Evolutionary conservation across 345 rosid genomes (phyloP), one percentile per base, ranked within the genome.

Genomic region (Kandelia obovata): DNA sequence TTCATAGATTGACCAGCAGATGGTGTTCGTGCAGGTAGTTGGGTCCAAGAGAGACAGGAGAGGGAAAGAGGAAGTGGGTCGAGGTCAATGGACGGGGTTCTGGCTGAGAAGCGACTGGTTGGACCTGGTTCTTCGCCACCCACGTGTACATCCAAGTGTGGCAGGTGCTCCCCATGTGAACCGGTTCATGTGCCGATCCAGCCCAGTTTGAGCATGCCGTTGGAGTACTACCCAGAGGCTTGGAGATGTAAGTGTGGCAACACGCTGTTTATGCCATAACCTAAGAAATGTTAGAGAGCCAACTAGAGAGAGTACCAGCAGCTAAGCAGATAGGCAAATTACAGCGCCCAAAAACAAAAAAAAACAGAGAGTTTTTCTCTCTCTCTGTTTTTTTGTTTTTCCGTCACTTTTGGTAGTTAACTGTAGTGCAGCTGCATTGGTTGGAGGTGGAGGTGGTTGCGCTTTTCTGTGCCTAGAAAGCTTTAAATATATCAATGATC

Each of bases 211-310:
- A 83, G 81, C 65, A 58, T 77, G 64, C 96, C 96, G 53, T 77
- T 83, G 25, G 98, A 95, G 85, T 95, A 95, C 76, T 92, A 92
- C 71, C 97, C 99, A n/a, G 99, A 95, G 83, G 97, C 99, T 57
- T 92, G 99, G 99, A 89, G 99, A 15, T 95, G 99, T 82, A 87
- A 88, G 83, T 92, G 99, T 69, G 93, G 93, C 47, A 83, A 82
- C 80, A 84, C 82, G 83, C 82, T 92, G 49, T 95, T 82, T 79
- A 81, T 90, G 89, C 97, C 97, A 57, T 95, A 72, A 82, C 5
- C 2, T 8, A 30, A 49, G 28, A 8, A 62, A 8, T 37, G 7
- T 4, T 25, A 16, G 16, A 26, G 46, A 39, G 15, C 46, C 2
- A 39, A 15, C 46, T 10, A 53, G 56, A n/a, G 4, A 30, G 58